Evolutionary conservation across 2,329 filamentous ascomycete species (phyloP).

Genomic region (Ophiostoma tasmaniense): DNA sequence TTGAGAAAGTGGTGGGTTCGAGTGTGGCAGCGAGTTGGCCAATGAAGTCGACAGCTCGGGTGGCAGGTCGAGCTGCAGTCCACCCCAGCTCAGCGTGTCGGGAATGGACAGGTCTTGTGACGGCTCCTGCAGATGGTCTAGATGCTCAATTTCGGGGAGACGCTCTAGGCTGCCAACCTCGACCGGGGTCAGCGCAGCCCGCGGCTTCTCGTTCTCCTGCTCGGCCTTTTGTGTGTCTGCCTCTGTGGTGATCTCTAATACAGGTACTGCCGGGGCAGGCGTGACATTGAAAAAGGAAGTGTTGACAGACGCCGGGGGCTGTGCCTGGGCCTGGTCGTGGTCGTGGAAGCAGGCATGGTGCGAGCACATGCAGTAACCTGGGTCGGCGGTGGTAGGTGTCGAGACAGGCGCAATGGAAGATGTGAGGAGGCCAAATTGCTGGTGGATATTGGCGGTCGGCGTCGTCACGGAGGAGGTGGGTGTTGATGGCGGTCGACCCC

Average conservation of each 20-base stretch:
- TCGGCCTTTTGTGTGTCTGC: constrained; percentile 14
- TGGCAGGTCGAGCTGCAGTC: constrained; percentile 16
- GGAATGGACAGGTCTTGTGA: constrained; percentile 35
- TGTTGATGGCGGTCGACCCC: constrained; percentile 34
- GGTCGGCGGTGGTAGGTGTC: constrained; percentile 22
- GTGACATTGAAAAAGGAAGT: constrained; percentile 8
- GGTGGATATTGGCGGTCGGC: neutral
- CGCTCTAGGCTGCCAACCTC: constrained; percentile 29
- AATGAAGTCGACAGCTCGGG: neutral
- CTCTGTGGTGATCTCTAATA: neutral
- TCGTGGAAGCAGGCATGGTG: constrained; percentile 57
- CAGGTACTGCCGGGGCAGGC: neutral
- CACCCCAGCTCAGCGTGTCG: constrained; percentile 47
- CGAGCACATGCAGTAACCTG: constrained; percentile 52
- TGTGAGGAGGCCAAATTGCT: constrained; percentile 19
- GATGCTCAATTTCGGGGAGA: constrained; percentile 27
- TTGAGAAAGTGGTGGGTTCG: constrained; percentile 29
- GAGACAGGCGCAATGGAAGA: constrained; percentile 16
- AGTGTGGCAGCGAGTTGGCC: neutral
- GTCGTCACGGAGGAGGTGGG: constrained; percentile 27
- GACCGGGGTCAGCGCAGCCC: constrained; percentile 42
- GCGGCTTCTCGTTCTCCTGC: constrained; percentile 48
- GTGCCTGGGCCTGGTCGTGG: constrained; percentile 29
- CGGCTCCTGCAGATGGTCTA: constrained; percentile 22
- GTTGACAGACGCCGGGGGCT: constrained; percentile 15